Base-by-base conservation (phyloP, 2,329 filamentous ascomycete species). In the Penicillium sumatraense region DNA sequence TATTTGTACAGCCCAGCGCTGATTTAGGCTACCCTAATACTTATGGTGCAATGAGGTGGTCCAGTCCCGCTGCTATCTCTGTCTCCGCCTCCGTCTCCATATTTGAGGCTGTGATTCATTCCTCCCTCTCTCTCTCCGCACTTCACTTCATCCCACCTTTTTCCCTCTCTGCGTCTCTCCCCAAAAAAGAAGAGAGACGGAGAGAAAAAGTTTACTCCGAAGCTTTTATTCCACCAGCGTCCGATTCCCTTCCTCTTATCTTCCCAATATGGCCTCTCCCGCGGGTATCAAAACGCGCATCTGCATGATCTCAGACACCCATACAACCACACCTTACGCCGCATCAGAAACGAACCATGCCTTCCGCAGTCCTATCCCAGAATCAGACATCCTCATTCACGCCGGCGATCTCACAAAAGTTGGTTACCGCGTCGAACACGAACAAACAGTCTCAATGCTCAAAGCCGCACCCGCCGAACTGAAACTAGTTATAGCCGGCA, bases 401-500 rank as follows among this genome's bases (percentile, higher is more conserved):
- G 81, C 81, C 55, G 84, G 84, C 49, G 84, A 87, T 68, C 70
- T 87, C 35, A 86, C 84, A 9, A 79, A 78, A 67, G 70, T 77
- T 31, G 83, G 83, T 5, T 70, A 72, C 10, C 53, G 76, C 10
- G 38, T 67, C 13, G 81, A 86, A 63, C 83, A 84, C 62, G 63
- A 76, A 26, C 56, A 63, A 10, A 77, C 79, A 2, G 62, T 85
- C 13, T 63, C 75, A 5, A 76, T 83, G 70, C 73, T 87, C 6
- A 68, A 71, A 11, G 61, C 63, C 1, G 77, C 83, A 31, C 71
- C 81, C 13, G 83, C 83, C 2, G 77, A 80, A 8, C 68, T 87
- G 5, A 88, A 87, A 63, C 73, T 88, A 21, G 80, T 87, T 18
- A 86, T 88, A 56, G 80, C 85, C 0, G 85, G 85, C 0, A 87